These are phyloP conservation scores for Sphaerulina musiva DNA, from an alignment of 2,329 filamentous ascomycete species.

Conservation along the genomic window DNA sequence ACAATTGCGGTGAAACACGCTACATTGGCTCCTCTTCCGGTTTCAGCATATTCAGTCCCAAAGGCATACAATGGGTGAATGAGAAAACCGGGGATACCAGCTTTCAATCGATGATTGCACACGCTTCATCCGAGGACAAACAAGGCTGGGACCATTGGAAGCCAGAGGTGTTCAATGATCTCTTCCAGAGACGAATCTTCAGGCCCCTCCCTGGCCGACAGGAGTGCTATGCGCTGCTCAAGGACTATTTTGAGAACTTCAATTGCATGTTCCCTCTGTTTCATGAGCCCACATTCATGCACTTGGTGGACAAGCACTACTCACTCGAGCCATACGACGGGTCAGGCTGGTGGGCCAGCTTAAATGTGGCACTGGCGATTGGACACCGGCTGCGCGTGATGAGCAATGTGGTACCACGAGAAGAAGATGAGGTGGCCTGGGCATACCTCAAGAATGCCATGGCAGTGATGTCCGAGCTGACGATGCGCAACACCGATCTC, in stretches of 20 bases:
- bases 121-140: slow-evolving; percentile 76
- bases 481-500: slow-evolving; percentile 92
- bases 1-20: slow-evolving; percentile 86
- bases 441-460: slow-evolving; percentile 94
- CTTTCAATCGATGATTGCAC: slow-evolving; percentile 91
- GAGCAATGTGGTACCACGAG: slow-evolving; percentile 83
- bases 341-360: slow-evolving; percentile 95
- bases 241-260: slow-evolving; percentile 97
- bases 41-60: slow-evolving; percentile 97
- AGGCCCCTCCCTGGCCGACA: slow-evolving; percentile 73
- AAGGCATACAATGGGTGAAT: slow-evolving; percentile 97
- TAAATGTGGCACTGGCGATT: slow-evolving; percentile 91
- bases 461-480: slow-evolving; percentile 84
- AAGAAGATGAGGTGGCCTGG: slow-evolving; percentile 94
- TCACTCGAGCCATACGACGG: slow-evolving; percentile 87
- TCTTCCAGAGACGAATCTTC: slow-evolving; percentile 81
- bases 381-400: slow-evolving; percentile 87
- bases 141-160: slow-evolving; percentile 98
- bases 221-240: slow-evolving; percentile 81
- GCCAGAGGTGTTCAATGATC: slow-evolving; percentile 89
- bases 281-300: slow-evolving; percentile 97
- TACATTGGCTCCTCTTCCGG: slow-evolving; percentile 97
- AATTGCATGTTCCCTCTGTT: slow-evolving; percentile 98
- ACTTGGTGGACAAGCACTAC: slow-evolving; percentile 89
- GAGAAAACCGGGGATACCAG: slow-evolving; percentile 93